phyloP scores from a whole-genome alignment of 208 protist species.

The Wallacemonas sp. region DNA sequence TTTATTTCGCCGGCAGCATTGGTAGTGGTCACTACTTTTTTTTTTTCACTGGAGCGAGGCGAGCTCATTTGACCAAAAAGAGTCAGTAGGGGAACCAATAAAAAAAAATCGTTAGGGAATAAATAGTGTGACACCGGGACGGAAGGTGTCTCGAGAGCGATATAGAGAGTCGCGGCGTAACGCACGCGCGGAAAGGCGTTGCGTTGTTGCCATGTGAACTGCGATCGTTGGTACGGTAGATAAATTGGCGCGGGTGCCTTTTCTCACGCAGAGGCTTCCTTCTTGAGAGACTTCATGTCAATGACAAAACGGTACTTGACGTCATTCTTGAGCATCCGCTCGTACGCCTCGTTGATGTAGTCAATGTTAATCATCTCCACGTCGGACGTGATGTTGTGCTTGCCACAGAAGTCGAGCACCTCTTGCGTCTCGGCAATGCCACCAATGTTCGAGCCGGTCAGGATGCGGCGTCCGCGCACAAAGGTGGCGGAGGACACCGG shows the following conservation, averaged over 20 bases:
- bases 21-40: too few relatives aligned
- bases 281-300: constrained; percentile 46
- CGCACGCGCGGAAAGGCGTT: too few relatives aligned
- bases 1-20: too few relatives aligned
- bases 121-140: too few relatives aligned
- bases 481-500: constrained; percentile 25
- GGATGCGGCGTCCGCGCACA: constrained; percentile 4
- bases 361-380: constrained; percentile 65
- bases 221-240: too few relatives aligned
- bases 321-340: constrained; percentile 63
- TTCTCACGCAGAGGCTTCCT: background rate
- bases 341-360: constrained; percentile 72
- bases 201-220: too few relatives aligned
- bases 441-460: constrained; percentile 43
- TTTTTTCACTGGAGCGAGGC: too few relatives aligned
- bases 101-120: too few relatives aligned
- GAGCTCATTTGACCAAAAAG: too few relatives aligned
- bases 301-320: constrained; percentile 81
- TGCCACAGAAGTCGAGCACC: constrained; percentile 81
- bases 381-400: constrained; percentile 64
- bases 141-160: background rate
- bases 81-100: too few relatives aligned
- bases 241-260: too few relatives aligned
- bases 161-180: too few relatives aligned
- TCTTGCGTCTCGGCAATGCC: constrained; percentile 61